Percentiles rank a stretch among this genome's conserved stretches.
Conservation (phyloP, 164 flowering plant species). For the Magnolia kwangsiensis region DNA sequence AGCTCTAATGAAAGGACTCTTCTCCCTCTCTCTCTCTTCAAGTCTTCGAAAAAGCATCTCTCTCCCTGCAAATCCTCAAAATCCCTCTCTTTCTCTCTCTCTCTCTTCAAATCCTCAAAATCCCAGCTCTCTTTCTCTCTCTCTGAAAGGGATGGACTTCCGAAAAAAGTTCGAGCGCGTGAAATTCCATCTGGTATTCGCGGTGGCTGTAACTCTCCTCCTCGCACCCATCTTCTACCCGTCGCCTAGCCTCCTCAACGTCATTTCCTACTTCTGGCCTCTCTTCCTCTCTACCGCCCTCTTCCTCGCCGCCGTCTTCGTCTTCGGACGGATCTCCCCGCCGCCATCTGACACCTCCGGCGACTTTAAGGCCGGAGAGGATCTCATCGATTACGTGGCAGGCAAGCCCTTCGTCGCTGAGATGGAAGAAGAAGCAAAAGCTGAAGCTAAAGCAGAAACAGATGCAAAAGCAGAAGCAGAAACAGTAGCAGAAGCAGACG, state of each 20-base stretch:
- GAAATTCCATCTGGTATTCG: slow-evolving; percentile 40
- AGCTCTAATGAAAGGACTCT: background rate
- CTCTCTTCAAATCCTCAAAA: background rate
- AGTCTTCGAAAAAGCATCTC: background rate
- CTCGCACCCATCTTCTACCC: slow-evolving; percentile 20
- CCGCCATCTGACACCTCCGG: slow-evolving; percentile 25
- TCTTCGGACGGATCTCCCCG: slow-evolving; percentile 51
- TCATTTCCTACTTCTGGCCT: slow-evolving; percentile 81
- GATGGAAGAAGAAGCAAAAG: background rate
- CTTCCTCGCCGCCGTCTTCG: slow-evolving; percentile 39
- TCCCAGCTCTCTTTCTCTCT: background rate
- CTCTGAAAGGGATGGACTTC: slow-evolving; percentile 37
- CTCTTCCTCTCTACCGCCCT: slow-evolving; percentile 74
- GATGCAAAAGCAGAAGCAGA: too few species aligned
- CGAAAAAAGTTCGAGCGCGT: slow-evolving; percentile 40
- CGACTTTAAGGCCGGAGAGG: slow-evolving; percentile 48
- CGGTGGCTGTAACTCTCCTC: slow-evolving; percentile 1
- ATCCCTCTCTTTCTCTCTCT: slow-evolving; percentile 1
- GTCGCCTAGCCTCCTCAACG: slow-evolving; percentile 51
- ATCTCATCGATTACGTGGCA: slow-evolving; percentile 61
- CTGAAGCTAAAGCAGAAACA: background rate
- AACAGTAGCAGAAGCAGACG: background rate
- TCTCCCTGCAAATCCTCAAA: background rate
- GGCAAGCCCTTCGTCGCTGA: slow-evolving; percentile 16
- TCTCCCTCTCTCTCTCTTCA: background rate